A percentile compares a stretch with the other conserved stretches of the same genome.
Conservation (phyloP, 345 rosid genomes). For the Populus alba region DNA sequence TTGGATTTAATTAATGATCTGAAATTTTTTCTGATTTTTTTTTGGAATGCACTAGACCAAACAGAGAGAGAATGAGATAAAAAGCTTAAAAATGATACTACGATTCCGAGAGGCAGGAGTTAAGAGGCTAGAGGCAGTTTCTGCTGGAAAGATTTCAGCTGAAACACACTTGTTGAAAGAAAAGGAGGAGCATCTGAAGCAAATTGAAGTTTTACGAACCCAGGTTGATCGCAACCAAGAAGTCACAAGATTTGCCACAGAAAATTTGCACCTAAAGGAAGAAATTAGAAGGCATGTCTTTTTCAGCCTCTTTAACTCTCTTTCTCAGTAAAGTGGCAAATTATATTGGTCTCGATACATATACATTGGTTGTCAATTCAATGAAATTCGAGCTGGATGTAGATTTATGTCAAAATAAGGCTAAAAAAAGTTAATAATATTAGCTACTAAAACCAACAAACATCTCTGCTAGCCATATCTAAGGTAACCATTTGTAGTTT, state of each 20-base stretch:
- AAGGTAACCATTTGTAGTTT: too few relatives aligned
- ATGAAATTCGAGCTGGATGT: background rate
- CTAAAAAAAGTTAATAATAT: background rate
- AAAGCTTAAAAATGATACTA: constrained; percentile 86
- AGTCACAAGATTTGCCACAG: constrained; percentile 97
- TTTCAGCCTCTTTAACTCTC: constrained; percentile 1
- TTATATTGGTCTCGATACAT: background rate
- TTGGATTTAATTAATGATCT: background rate
- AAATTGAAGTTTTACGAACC: constrained; percentile 72
- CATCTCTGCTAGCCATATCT: background rate
- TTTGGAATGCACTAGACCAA: constrained; percentile 49
- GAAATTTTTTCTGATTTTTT: background rate
- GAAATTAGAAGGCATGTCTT: constrained; percentile 78
- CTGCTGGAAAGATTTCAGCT: constrained; percentile 77
- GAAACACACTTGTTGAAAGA: constrained; percentile 82
- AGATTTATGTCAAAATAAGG: background rate
- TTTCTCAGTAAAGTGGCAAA: background rate
- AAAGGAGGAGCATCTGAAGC: constrained; percentile 74
- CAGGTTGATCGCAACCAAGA: constrained; percentile 91
- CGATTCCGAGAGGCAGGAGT: constrained; percentile 86
- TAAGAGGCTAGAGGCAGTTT: constrained; percentile 83
- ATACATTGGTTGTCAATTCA: background rate
- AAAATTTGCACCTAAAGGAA: constrained; percentile 84
- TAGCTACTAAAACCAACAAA: background rate
- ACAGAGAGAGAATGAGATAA: constrained; percentile 86